Conservation (phyloP, 2,329 filamentous ascomycete genomes). For the Tolypocladium endophyticum region DNA sequence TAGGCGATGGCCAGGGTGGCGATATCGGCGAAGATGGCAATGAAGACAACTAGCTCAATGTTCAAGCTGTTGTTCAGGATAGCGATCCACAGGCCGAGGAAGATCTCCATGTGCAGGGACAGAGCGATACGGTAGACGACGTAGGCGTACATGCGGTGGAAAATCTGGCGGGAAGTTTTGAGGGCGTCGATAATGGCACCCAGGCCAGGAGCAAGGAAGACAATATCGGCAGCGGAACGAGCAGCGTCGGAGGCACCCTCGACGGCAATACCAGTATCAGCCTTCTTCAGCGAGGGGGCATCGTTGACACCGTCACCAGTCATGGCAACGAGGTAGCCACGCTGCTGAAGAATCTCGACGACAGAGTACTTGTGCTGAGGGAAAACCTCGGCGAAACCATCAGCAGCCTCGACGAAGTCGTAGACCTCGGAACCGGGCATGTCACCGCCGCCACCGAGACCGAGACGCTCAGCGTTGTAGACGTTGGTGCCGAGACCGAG, state of each 20-base stretch:
- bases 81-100: slow-evolving; percentile 84
- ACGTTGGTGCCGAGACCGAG: slow-evolving; percentile 87
- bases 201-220: slow-evolving; percentile 84
- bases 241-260: slow-evolving; percentile 87
- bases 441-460: slow-evolving; percentile 80
- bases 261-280: slow-evolving; percentile 92
- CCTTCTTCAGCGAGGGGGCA: slow-evolving; percentile 85
- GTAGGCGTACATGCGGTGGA: slow-evolving; percentile 95
- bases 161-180: slow-evolving; percentile 89
- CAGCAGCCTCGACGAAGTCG: slow-evolving; percentile 89
- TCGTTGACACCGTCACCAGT: slow-evolving; percentile 95
- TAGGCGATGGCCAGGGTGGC: slow-evolving; percentile 88
- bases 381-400: slow-evolving; percentile 92
- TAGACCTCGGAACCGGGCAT: slow-evolving; percentile 92
- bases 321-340: slow-evolving; percentile 91
- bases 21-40: slow-evolving; percentile 89
- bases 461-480: slow-evolving; percentile 87
- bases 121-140: slow-evolving; percentile 91
- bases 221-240: slow-evolving; percentile 83
- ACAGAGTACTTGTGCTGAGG: slow-evolving; percentile 93
- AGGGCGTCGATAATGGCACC: slow-evolving; percentile 88
- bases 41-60: slow-evolving; percentile 82
- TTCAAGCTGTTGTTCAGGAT: slow-evolving; percentile 78
- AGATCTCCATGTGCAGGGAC: slow-evolving; percentile 84
- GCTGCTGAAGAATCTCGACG: slow-evolving; percentile 86